Evolutionary conservation across 805 yeast genomes (phyloP).

Genomic region (Brettanomyces anomalus): DNA sequence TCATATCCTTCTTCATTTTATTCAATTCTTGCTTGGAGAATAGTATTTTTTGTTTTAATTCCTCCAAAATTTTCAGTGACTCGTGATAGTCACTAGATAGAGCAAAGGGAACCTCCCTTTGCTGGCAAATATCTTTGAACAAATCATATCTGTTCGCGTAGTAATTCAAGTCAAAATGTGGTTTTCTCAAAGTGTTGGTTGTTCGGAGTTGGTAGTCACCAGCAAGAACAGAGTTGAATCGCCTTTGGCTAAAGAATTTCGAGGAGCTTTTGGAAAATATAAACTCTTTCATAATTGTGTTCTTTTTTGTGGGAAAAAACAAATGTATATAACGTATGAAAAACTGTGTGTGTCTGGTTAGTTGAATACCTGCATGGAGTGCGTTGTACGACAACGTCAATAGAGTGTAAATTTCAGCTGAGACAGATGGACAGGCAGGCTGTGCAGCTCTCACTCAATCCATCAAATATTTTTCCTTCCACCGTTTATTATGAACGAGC

Average conservation of each 20-base stretch:
- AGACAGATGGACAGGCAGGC: not conserved
- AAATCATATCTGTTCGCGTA: conserved; percentile 21
- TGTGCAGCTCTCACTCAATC: too few relatives aligned
- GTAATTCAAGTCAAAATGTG: conserved; percentile 27
- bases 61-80: conserved; percentile 11
- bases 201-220: conserved; percentile 9
- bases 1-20: conserved; percentile 13
- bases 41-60: conserved; percentile 8
- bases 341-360: too few relatives aligned
- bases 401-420: too few relatives aligned
- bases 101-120: conserved; percentile 26
- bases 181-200: conserved; percentile 23
- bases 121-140: conserved; percentile 22
- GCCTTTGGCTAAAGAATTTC: not conserved
- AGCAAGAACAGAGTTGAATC: conserved; percentile 4
- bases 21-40: conserved; percentile 17
- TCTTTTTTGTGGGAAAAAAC: not conserved
- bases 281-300: not conserved
- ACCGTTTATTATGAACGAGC: too few relatives aligned
- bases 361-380: too few relatives aligned
- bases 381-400: too few relatives aligned
- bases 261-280: too few relatives aligned
- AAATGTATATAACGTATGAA: too few relatives aligned
- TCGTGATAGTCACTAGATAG: conserved; percentile 13
- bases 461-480: not conserved